Base-by-base conservation (phyloP, 1,284 basidiomycete genomes). In the Moniliophthora roreri region DNA sequence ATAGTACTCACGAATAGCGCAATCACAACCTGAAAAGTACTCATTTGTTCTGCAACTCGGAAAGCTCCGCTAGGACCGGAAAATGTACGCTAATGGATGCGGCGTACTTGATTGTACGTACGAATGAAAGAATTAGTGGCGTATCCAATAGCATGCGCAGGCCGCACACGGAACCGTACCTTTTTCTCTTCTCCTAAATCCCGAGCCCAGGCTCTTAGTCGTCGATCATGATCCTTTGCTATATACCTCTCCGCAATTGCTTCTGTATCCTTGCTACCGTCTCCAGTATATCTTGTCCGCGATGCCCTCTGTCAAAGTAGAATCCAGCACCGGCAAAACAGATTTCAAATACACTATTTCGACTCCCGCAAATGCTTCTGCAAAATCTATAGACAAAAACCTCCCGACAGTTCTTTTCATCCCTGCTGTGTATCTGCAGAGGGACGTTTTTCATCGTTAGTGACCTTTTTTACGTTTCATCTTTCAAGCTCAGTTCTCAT, bases 371-470 rank as follows among this genome's bases (percentile, higher is more conserved):
- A 65, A 58, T 16, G 52, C 63, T 7, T 62, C 59, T 9, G 68
- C 67, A 18, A 57, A 63, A 24, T 47, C 57, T 7, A 68, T 75
- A 40, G 63, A 64, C 38, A 58, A 65, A 23, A 59, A 59, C 18
- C 37, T 73, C n/a, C 73, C 72, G 11, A 69, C 63, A 8, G 62
- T 75, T 28, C 48, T 75, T 16, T 71, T 73, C 56, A 57, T 74
- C 20, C 72, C 74, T 54, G 65, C 68, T 9, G 64, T 66, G 34
- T 73, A 69, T 58, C 50, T 66, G 24, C 58, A 63, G 10, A 62
- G 66, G 23, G 66, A 69, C 26, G 54, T 67, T 28, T 75, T 70
- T 53, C 65, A 75, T 58, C 57, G 72, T 73, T 51, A 35, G 70
- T 59, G 15, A 23, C 28, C n/a, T 23, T 18, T 3, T 34, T 18